These are phyloP conservation scores for Ascoidea asiatica DNA, from an alignment of 805 yeast species.

Conservation along the genomic window DNA sequence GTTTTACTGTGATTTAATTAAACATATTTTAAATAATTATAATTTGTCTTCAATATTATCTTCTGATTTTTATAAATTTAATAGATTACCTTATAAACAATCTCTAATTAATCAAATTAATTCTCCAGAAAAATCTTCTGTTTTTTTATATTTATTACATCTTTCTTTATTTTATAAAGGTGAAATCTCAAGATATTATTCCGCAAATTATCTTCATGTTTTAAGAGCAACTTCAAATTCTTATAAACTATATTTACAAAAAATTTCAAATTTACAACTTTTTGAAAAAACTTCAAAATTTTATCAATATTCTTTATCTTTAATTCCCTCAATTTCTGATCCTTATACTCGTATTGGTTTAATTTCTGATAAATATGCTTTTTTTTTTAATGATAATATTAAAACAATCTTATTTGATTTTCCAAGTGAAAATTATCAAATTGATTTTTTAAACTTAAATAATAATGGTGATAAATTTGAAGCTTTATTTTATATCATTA, in stretches of 20 bases:
- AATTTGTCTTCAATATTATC: neutral
- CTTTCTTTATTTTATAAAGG: slow-evolving; percentile 6
- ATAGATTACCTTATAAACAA: neutral
- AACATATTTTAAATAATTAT: slow-evolving; percentile 1
- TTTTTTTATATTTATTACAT: slow-evolving; percentile 3
- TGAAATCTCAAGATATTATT: slow-evolving; percentile 4
- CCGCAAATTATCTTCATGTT: slow-evolving; percentile 2
- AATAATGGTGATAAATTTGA: slow-evolving; percentile 7
- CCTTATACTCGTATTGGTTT: slow-evolving; percentile 5
- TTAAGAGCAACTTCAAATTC: slow-evolving; percentile 1
- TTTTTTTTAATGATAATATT: neutral
- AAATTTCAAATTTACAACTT: neutral
- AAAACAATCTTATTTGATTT: neutral
- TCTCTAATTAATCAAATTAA: neutral
- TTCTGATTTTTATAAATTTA: slow-evolving; percentile 2
- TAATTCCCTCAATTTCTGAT: slow-evolving; percentile 6
- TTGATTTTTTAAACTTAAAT: neutral
- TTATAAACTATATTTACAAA: neutral
- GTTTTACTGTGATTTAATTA: slow-evolving; percentile 1
- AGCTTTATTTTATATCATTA: slow-evolving; percentile 4
- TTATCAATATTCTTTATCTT: neutral
- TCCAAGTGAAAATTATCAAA: neutral
- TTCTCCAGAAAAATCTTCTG: neutral
- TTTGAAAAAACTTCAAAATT: slow-evolving; percentile 5
- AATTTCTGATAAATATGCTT: slow-evolving; percentile 3